Percentiles rank a stretch among this genome's conserved stretches.
phyloP scores from a whole-genome alignment of 345 rosid genomes.

The Camelina sativa region DNA sequence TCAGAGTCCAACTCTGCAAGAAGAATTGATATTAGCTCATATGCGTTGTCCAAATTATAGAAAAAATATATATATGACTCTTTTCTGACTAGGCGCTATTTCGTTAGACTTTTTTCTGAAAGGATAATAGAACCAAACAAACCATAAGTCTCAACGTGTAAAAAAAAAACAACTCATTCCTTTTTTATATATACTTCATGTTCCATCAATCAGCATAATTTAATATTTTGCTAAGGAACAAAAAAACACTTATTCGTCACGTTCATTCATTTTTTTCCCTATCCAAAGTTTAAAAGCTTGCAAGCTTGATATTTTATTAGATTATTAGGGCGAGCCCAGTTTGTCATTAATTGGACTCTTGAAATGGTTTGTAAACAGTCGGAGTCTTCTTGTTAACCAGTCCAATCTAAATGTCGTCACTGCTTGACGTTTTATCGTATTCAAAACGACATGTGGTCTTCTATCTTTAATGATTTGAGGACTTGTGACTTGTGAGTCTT shows the following conservation, averaged over 20 bases:
- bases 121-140: slow-evolving; percentile 11
- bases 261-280: background rate
- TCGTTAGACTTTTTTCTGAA: background rate
- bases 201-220: no score
- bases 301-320: background rate
- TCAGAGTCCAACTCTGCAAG: background rate
- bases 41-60: slow-evolving; percentile 18
- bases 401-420: slow-evolving; percentile 18
- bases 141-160: slow-evolving; percentile 19
- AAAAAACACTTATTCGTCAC: slow-evolving; percentile 11
- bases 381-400: slow-evolving; percentile 5
- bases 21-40: slow-evolving; percentile 19
- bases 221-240: background rate
- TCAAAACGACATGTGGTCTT: slow-evolving; percentile 22
- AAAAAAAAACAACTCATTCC: background rate
- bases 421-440: slow-evolving; percentile 18
- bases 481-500: background rate
- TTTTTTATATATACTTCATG: slow-evolving; percentile 14
- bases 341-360: slow-evolving; percentile 4
- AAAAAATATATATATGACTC: slow-evolving; percentile 15
- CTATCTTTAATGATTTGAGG: background rate
- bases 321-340: slow-evolving; percentile 29
- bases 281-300: background rate
- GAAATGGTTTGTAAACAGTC: background rate
- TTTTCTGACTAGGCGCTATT: background rate